These are phyloP conservation scores for Pezicula carpinea DNA, from an alignment of 2,329 filamentous ascomycete genomes.

Conservation along the genomic window DNA sequence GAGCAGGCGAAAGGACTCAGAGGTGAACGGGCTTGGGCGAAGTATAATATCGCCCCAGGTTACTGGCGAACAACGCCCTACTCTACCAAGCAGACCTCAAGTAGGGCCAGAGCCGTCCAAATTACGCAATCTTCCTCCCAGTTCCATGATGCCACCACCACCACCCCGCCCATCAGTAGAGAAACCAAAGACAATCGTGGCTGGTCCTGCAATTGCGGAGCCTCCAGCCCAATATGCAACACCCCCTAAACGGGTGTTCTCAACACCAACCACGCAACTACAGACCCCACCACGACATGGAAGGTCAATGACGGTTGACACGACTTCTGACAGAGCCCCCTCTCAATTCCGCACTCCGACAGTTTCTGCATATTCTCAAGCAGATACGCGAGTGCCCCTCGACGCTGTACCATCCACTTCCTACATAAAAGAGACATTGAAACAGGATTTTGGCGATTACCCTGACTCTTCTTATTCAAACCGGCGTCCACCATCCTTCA, in stretches of 20 bases:
- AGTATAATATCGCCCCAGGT: slow-evolving; percentile 35
- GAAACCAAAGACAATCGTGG: slow-evolving; percentile 15
- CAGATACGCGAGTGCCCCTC: slow-evolving; percentile 3
- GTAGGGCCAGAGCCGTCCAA: slow-evolving; percentile 23
- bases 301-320: slow-evolving; percentile 47
- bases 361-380: slow-evolving; percentile 10
- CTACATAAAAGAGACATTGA: slow-evolving; percentile 12
- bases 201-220: slow-evolving; percentile 8
- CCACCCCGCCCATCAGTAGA: slow-evolving; percentile 23
- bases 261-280: slow-evolving; percentile 40
- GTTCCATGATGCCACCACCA: slow-evolving; percentile 21
- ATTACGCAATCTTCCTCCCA: slow-evolving; percentile 8
- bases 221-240: slow-evolving; percentile 13
- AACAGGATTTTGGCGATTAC: slow-evolving; percentile 47
- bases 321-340: slow-evolving; percentile 34
- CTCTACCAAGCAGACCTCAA: slow-evolving; percentile 45
- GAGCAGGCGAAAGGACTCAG: slow-evolving; percentile 38
- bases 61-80: slow-evolving; percentile 41
- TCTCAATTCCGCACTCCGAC: slow-evolving; percentile 32
- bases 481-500: slow-evolving; percentile 72
- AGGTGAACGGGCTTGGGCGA: slow-evolving; percentile 35
- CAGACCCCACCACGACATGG: slow-evolving; percentile 40
- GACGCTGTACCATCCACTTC: slow-evolving; percentile 8
- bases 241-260: slow-evolving; percentile 40
- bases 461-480: slow-evolving; percentile 84